Conservation (phyloP, 2,329 filamentous ascomycete species). For the Xylaria sp. region DNA sequence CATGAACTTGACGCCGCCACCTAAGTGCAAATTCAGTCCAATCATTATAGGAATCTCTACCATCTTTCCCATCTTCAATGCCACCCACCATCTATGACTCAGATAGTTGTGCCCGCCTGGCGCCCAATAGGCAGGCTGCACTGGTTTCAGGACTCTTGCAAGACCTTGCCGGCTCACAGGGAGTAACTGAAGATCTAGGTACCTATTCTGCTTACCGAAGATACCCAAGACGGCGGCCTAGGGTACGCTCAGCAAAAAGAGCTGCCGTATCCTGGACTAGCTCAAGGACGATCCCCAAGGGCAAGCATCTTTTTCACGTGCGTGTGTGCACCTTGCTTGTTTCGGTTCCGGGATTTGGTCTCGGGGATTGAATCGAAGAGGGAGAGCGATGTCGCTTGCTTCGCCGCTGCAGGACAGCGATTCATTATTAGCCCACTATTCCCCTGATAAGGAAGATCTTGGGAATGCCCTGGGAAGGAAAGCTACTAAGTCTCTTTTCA, state of each 20-base stretch:
- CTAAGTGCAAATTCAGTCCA: not conserved
- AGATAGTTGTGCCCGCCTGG: not conserved
- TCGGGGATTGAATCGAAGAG: constrained; percentile 30
- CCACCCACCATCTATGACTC: not conserved
- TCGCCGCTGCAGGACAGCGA: constrained; percentile 1
- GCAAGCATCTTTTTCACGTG: constrained; percentile 9
- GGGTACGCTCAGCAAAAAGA: not conserved
- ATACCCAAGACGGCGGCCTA: not conserved
- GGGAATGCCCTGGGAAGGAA: constrained; percentile 8
- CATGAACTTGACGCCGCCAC: not conserved
- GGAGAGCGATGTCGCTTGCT: constrained; percentile 20
- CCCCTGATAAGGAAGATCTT: constrained; percentile 12
- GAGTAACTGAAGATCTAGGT: constrained; percentile 3
- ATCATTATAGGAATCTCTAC: constrained; percentile 1
- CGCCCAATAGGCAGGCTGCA: not conserved
- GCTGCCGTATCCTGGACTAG: constrained; percentile 1
- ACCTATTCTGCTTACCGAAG: constrained; percentile 2
- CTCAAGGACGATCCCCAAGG: constrained; percentile 13
- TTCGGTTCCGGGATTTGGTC: constrained; percentile 34
- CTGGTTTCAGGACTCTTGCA: not conserved
- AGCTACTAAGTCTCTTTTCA: constrained; percentile 3
- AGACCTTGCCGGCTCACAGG: not conserved
- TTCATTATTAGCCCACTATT: constrained; percentile 6
- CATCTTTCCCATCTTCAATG: not conserved
- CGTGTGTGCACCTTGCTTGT: not conserved